Conservation (phyloP, 805 yeast genomes). For the Ascoidea tarda region DNA sequence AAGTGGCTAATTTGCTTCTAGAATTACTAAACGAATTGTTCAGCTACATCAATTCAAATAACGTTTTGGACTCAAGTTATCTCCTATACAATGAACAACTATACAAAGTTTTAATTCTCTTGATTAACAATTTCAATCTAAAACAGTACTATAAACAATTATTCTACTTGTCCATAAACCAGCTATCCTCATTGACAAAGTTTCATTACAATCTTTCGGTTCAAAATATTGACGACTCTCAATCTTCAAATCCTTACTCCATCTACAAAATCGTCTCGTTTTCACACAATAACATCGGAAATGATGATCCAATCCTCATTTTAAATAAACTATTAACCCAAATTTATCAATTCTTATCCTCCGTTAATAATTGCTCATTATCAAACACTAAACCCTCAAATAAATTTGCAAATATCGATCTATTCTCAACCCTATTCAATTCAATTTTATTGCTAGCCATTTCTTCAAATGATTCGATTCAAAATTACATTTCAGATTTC, state of each 20-base stretch:
- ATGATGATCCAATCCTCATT: conserved; percentile 10
- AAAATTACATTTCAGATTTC: conserved; percentile 26
- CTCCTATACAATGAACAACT: conserved; percentile 15
- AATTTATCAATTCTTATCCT: conserved; percentile 19
- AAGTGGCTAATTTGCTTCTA: conserved; percentile 2
- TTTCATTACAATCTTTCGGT: conserved; percentile 6
- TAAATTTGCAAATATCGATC: not conserved
- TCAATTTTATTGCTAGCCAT: conserved; percentile 8
- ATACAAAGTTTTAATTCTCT: conserved; percentile 15
- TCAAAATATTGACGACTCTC: not conserved
- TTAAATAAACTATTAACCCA: conserved; percentile 18
- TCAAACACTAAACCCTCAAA: conserved; percentile 1
- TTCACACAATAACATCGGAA: not conserved
- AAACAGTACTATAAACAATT: conserved; percentile 1
- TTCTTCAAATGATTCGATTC: conserved; percentile 5
- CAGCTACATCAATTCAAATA: conserved; percentile 8
- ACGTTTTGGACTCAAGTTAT: conserved; percentile 10
- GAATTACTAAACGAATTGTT: conserved; percentile 3
- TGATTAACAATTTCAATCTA: conserved; percentile 15
- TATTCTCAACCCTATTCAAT: conserved; percentile 6
- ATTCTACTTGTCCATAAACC: not conserved
- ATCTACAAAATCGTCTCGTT: not conserved
- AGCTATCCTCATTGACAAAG: conserved; percentile 1
- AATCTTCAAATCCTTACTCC: not conserved
- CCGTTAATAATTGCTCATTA: conserved; percentile 10